Conservation (phyloP, 2,329 filamentous ascomycete species). For the Capronia epimyces region DNA sequence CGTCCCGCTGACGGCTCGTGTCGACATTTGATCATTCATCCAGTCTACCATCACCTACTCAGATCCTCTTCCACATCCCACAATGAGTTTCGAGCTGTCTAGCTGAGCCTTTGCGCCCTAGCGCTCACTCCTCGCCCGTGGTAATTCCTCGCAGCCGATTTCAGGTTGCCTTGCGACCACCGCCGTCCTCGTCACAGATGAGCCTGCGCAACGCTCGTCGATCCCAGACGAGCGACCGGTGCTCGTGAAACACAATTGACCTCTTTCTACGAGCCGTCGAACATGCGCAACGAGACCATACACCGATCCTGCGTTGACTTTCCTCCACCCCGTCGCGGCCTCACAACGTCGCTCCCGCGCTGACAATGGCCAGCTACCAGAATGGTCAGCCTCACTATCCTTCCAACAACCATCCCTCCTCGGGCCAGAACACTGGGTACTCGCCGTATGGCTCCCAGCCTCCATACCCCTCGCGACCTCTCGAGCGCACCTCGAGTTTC, state of each 20-base stretch:
- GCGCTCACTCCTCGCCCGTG: not conserved
- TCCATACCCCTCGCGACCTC: constrained; percentile 33
- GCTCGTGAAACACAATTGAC: not conserved
- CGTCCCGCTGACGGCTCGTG: constrained; percentile 15
- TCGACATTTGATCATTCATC: constrained; percentile 14
- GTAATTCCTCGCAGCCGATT: not conserved
- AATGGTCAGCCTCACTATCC: constrained; percentile 49
- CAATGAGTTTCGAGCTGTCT: not conserved
- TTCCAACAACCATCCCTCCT: constrained; percentile 31
- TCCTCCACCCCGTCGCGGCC: constrained; percentile 9
- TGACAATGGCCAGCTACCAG: constrained; percentile 52
- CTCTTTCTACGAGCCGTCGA: constrained; percentile 8
- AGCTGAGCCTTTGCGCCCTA: constrained; percentile 4
- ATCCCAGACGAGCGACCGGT: constrained; percentile 11
- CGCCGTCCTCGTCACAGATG: constrained; percentile 8
- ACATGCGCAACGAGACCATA: constrained; percentile 19
- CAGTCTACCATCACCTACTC: constrained; percentile 7
- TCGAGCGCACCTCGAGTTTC: constrained; percentile 63
- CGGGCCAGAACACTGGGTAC: constrained; percentile 39
- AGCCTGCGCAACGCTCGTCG: constrained; percentile 11
- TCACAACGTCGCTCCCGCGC: constrained; percentile 8
- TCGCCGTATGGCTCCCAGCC: constrained; percentile 35
- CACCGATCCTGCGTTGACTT: constrained; percentile 19
- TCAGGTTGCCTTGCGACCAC: constrained; percentile 13
- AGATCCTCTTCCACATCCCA: not conserved